A percentile compares a stretch with the other conserved stretches of the same genome.
These are phyloP conservation scores for Pseudogymnoascus sp. DNA, from an alignment of 2,329 filamentous ascomycete genomes.

Conservation along the genomic window DNA sequence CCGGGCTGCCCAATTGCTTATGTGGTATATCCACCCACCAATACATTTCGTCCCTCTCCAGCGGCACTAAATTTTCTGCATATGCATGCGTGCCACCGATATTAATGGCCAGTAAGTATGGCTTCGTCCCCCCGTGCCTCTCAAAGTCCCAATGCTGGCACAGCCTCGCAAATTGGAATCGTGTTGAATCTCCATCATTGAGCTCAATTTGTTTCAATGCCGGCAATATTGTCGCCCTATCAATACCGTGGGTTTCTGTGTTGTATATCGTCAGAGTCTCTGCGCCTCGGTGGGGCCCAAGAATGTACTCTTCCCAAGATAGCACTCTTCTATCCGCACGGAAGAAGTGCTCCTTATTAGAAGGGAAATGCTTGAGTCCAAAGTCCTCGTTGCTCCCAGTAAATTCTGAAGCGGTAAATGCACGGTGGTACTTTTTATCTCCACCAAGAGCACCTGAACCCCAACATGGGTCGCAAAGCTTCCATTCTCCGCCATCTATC, in stretches of 20 bases:
- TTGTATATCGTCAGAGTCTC: constrained; percentile 39
- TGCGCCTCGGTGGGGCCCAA: constrained; percentile 47
- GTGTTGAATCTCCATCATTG: constrained; percentile 42
- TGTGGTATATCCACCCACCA: constrained; percentile 73
- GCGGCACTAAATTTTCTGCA: constrained; percentile 58
- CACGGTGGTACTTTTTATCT: constrained; percentile 51
- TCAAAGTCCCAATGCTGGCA: constrained; percentile 80
- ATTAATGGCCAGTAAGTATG: constrained; percentile 61
- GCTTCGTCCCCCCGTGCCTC: constrained; percentile 54
- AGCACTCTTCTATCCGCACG: constrained; percentile 59
- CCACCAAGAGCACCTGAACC: constrained; percentile 64
- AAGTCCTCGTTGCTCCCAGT: constrained; percentile 66
- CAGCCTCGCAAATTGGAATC: constrained; percentile 71
- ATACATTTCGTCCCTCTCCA: constrained; percentile 69
- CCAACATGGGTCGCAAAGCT: constrained; percentile 88
- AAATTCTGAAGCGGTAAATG: constrained; percentile 58
- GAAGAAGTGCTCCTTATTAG: constrained; percentile 60
- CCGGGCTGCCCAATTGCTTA: constrained; percentile 55
- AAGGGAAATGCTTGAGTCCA: constrained; percentile 70
- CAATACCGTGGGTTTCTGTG: constrained; percentile 43
- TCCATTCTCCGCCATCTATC: constrained; percentile 83
- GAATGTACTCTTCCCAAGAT: constrained; percentile 75
- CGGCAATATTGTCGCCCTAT: constrained; percentile 53
- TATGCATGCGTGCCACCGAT: constrained; percentile 49
- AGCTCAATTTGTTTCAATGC: constrained; percentile 50